Base-by-base conservation (phyloP, 306 rosid genomes). In the Phaseolus lunatus region DNA sequence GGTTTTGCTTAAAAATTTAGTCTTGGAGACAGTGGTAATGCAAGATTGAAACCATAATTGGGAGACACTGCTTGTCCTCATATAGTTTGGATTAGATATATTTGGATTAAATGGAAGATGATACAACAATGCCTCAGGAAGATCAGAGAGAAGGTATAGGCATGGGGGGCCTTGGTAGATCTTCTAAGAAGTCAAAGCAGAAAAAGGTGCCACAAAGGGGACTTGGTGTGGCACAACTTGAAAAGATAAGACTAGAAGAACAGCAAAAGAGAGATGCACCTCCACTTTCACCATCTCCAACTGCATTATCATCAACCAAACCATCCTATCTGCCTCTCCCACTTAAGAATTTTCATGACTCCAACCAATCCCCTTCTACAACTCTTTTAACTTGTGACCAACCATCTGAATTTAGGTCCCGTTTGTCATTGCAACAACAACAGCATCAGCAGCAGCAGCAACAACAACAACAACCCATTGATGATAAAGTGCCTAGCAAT, bases 141-240 rank as follows among this genome's bases (percentile, higher is more conserved):
- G 91, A 88, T 65, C 85, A 90, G 80, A 86, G 79, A n/a, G 69
- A 63, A 72, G 72, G 75, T 77, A 69, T 49, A 20, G 35, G 23
- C 13, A 48, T 47, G 33, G 58, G 74, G 20, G 48, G 4, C 20
- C 37, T 41, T 50, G 70, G 79, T 19, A 86, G 84, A 84, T 85
- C 88, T 76, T 76, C 84, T 29, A 91, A 82, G 41, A 90, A 80
- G 79, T 57, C 81, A 14, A 94, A 87, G 76, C 90, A 85, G 66
- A 94, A 79, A 33, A 94, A 85, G 86, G 82, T 82, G 1, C 96
- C 98, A n/a, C 96, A 94, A 35, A 89, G 98, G 88, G 98, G 98
- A 49, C 89, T 92, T 33, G 98, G 98, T 26, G 97, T 94, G 53
- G 96, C 97, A 18, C 93, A 90, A 82, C 96, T 94, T 70, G 98